A percentile compares a stretch with the other conserved stretches of the same genome.
These are phyloP conservation scores for Coniochaeta sp. DNA, from an alignment of 2,329 filamentous ascomycete genomes.

Conservation along the genomic window DNA sequence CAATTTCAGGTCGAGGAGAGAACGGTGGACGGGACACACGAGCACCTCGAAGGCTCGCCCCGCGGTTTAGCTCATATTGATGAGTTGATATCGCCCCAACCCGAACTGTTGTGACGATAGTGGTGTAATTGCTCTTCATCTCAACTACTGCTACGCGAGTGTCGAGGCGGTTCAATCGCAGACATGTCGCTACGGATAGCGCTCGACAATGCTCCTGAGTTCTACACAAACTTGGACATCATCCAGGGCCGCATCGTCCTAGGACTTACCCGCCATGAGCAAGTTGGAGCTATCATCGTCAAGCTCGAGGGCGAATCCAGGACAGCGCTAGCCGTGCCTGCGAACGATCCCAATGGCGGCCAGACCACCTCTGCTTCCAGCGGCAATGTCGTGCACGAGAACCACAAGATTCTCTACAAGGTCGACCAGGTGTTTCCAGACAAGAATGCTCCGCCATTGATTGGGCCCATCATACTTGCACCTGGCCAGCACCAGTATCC, in stretches of 20 bases:
- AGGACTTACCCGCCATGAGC: conserved; percentile 56
- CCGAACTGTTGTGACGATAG: neutral
- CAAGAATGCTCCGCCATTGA: conserved; percentile 31
- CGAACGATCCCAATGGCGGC: conserved; percentile 21
- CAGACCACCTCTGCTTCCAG: conserved; percentile 27
- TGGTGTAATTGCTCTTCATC: neutral
- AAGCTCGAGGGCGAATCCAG: conserved; percentile 77
- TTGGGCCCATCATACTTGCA: conserved; percentile 44
- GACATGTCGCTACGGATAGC: conserved; percentile 59
- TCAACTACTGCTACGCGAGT: neutral
- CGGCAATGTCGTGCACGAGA: conserved; percentile 44
- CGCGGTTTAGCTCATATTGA: neutral
- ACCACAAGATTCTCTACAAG: conserved; percentile 69
- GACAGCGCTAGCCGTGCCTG: conserved; percentile 52
- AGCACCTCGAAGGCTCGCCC: neutral
- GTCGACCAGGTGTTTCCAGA: conserved; percentile 66
- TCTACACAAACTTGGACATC: conserved; percentile 74
- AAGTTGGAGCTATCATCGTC: conserved; percentile 65
- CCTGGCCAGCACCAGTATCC: conserved; percentile 68
- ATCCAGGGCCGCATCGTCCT: conserved; percentile 57
- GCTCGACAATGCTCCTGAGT: conserved; percentile 59
- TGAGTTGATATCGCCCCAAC: neutral
- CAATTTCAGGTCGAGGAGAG: neutral
- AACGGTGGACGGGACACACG: neutral
- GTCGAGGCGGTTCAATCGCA: conserved; percentile 9